These are phyloP conservation scores for Flaveria linearis DNA, from an alignment of 129 eudicot species.

Conservation along the genomic window DNA sequence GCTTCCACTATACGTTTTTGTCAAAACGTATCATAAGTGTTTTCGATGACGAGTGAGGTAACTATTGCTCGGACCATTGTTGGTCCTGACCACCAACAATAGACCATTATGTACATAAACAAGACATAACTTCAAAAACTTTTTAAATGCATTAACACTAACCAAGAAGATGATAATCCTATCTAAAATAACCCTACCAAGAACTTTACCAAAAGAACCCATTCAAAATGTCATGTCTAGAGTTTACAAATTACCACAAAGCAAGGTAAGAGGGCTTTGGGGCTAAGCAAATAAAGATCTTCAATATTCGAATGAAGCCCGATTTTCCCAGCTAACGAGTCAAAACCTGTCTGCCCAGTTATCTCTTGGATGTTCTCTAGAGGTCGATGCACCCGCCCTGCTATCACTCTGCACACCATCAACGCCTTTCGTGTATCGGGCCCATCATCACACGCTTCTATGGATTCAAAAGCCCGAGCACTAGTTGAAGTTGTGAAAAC, in stretches of 20 bases:
- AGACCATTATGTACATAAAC: background rate
- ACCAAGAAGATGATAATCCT: slow-evolving; percentile 29
- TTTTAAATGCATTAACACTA: slow-evolving; percentile 19
- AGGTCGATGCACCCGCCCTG: slow-evolving; percentile 95
- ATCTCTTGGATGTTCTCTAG: slow-evolving; percentile 88
- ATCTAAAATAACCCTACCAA: slow-evolving; percentile 29
- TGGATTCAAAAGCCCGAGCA: slow-evolving; percentile 78
- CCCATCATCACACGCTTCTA: slow-evolving; percentile 46
- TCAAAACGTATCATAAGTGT: background rate
- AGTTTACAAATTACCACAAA: slow-evolving; percentile 90
- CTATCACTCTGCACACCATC: slow-evolving; percentile 92
- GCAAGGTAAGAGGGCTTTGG: slow-evolving; percentile 93
- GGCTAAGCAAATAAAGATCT: slow-evolving; percentile 90
- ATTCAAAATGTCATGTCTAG: slow-evolving; percentile 31
- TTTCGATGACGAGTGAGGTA: background rate
- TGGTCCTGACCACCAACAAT: background rate
- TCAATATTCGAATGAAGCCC: slow-evolving; percentile 91
- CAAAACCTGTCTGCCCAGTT: slow-evolving; percentile 82
- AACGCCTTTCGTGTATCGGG: slow-evolving; percentile 62
- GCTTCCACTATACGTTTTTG: background rate
- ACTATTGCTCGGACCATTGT: background rate
- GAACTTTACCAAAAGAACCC: slow-evolving; percentile 34
- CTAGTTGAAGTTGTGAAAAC: slow-evolving; percentile 97
- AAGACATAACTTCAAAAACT: slow-evolving; percentile 15
- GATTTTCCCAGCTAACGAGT: slow-evolving; percentile 96